Conservation (phyloP, 768 basidiomycete species). For the Leccinum variicolor region DNA sequence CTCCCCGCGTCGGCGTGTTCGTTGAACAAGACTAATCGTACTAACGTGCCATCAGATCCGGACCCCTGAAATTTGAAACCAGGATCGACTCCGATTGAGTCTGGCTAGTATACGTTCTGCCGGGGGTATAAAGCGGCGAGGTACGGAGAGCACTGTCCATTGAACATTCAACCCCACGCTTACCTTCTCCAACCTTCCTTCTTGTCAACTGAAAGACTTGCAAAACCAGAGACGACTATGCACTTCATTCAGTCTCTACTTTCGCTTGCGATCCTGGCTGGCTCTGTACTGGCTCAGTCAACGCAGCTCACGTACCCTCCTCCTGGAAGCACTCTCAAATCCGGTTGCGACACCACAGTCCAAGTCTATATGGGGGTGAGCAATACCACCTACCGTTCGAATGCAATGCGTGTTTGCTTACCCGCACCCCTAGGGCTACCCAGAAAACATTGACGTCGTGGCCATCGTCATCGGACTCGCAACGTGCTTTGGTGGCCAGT, state of each 20-base stretch:
- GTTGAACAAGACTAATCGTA: neutral
- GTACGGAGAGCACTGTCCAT: neutral
- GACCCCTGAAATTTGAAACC: neutral
- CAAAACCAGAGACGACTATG: constrained; percentile 10
- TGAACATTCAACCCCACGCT: neutral
- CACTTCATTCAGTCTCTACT: constrained; percentile 11
- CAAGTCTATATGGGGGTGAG: constrained; percentile 20
- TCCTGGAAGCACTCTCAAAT: constrained; percentile 6
- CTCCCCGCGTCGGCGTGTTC: neutral
- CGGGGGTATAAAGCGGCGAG: constrained; percentile 16
- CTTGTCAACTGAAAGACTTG: neutral
- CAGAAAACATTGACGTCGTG: constrained; percentile 25
- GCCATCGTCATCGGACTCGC: constrained; percentile 32
- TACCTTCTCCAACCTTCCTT: neutral
- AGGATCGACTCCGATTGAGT: neutral
- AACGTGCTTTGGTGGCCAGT: constrained; percentile 20
- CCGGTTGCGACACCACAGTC: constrained; percentile 8
- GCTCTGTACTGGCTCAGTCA: constrained; percentile 15
- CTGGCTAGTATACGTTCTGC: neutral
- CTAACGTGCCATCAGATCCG: neutral
- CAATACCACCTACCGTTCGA: neutral
- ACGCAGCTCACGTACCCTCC: constrained; percentile 9
- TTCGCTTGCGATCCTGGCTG: constrained; percentile 11
- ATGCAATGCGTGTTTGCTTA: neutral
- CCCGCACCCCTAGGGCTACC: constrained; percentile 10